Evolutionary conservation across 106 monocot genomes (phyloP).

Genomic region (Dioscorea alata): DNA sequence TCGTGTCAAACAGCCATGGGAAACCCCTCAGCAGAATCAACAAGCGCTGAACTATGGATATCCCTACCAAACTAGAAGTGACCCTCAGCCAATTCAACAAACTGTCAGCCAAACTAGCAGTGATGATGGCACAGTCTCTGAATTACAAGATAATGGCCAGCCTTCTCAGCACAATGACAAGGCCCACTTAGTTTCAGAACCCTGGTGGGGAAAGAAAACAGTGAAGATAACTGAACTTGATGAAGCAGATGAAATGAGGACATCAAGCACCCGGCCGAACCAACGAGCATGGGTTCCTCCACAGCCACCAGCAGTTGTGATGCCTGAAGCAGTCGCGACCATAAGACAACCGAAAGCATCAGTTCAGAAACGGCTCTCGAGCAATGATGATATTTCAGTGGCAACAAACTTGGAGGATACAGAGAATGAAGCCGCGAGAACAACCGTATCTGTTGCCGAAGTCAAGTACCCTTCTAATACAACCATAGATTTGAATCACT

Average conservation of each 20-base stretch:
- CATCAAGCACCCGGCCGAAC: slow-evolving; percentile 6
- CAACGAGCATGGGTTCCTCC: slow-evolving; percentile 83
- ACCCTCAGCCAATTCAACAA: background rate
- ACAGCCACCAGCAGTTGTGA: slow-evolving; percentile 68
- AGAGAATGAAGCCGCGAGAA: background rate
- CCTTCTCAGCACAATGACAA: slow-evolving; percentile 13
- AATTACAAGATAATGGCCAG: slow-evolving; percentile 13
- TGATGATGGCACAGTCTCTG: slow-evolving; percentile 6
- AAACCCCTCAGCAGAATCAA: slow-evolving; percentile 17
- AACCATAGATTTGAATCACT: background rate
- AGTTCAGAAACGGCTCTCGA: slow-evolving; percentile 20
- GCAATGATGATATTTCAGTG: slow-evolving; percentile 10
- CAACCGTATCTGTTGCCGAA: background rate
- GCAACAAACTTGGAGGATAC: slow-evolving; percentile 1
- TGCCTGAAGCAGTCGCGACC: slow-evolving; percentile 77
- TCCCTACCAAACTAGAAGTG: too few species aligned
- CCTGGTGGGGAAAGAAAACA: slow-evolving; percentile 44
- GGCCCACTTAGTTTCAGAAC: slow-evolving; percentile 29
- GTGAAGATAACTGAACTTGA: slow-evolving; percentile 60
- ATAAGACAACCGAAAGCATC: slow-evolving; percentile 65
- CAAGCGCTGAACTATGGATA: background rate
- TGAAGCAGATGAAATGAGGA: slow-evolving; percentile 31
- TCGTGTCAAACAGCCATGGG: slow-evolving; percentile 27
- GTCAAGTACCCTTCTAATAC: background rate
- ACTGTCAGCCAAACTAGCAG: slow-evolving; percentile 17